Base-by-base conservation (phyloP, 2,329 filamentous ascomycete genomes). In the Pyrenophora seminiperda region DNA sequence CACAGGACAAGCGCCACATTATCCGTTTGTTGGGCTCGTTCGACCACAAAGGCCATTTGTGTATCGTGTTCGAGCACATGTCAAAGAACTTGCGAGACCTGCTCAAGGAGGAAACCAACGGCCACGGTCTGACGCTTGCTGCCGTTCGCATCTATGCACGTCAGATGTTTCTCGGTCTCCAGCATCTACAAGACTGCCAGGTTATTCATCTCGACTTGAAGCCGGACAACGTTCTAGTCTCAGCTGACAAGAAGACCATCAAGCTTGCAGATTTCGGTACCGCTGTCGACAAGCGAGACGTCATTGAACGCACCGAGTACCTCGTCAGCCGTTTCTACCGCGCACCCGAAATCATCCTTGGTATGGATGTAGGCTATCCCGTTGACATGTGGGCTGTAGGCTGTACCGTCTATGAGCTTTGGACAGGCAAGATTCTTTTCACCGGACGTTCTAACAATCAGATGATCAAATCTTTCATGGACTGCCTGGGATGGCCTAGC, bases 381-480 rank as follows among this genome's bases (percentile, higher is more conserved):
- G 90, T 97, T 59, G 94, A 99, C 73, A 90, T 96, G 80, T 99
- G 94, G 94, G 95, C 93, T 6, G 91, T 97, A 59, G 95, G 94
- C 30, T 99, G 94, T 75, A 99, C 94, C 0, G 80, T 97, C 22
- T 99, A 96, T 73, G 94, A 99, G 75, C 80, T 99, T 32, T 97
- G 96, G 77, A 97, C 94, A 0, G 94, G 94, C 67, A 96, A 97
- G 73, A 97, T 99, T 50, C 80, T 99, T 24, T 99, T 99, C 72
- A 91, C 91, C 1, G 94, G 94, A 51, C 85, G 90, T 58, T 94
- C 90, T 76, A 99, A 99, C 78, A 99, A 99, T 70, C 91, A 96
- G 76, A 99, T 99, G 94, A 83, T 99, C 53, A 89, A 90, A 57
- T 87, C 89, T 15, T 96, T 99, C 63, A 96, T 97, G 86, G 93